Conservation (phyloP, 2,329 filamentous ascomycete genomes). For the Phoma sp. region DNA sequence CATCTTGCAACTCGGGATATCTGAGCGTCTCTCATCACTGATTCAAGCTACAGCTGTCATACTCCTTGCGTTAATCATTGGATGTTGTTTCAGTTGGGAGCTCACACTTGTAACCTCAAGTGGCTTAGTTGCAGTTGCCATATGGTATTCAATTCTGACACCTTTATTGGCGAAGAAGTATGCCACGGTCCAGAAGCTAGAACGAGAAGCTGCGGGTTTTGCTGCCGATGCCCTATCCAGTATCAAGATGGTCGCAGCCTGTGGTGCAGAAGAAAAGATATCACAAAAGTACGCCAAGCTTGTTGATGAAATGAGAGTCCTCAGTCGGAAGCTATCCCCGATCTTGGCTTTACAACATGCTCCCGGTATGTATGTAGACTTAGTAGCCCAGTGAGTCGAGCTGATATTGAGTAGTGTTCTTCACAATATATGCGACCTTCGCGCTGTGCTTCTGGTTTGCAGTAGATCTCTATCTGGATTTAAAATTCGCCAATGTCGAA, state of each 20-base stretch:
- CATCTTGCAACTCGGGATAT: conserved; percentile 38
- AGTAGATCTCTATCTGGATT: conserved; percentile 25
- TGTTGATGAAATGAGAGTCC: conserved; percentile 11
- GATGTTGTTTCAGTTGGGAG: conserved; percentile 37
- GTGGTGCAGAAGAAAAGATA: conserved; percentile 33
- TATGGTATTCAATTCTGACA: conserved; percentile 31
- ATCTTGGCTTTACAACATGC: conserved; percentile 31
- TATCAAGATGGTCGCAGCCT: conserved; percentile 36
- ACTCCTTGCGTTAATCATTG: conserved; percentile 31
- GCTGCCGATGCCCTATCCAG: conserved; percentile 27
- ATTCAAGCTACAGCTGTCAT: conserved; percentile 36
- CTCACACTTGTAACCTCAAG: conserved; percentile 36
- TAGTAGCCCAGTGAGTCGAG: background rate
- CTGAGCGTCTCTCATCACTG: conserved; percentile 34
- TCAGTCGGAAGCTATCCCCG: conserved; percentile 24
- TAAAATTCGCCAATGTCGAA: conserved; percentile 24
- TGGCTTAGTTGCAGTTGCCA: conserved; percentile 30
- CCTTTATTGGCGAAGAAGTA: conserved; percentile 26
- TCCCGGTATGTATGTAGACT: conserved; percentile 21
- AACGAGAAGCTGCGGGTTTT: conserved; percentile 29
- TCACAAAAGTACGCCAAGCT: conserved; percentile 18
- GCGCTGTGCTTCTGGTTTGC: conserved; percentile 40
- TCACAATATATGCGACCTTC: conserved; percentile 34
- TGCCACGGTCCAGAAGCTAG: conserved; percentile 24
- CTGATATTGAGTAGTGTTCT: conserved; percentile 28